phyloP scores from a whole-genome alignment of 2,329 filamentous ascomycete genomes.

The Zymoseptoria crescenta region DNA sequence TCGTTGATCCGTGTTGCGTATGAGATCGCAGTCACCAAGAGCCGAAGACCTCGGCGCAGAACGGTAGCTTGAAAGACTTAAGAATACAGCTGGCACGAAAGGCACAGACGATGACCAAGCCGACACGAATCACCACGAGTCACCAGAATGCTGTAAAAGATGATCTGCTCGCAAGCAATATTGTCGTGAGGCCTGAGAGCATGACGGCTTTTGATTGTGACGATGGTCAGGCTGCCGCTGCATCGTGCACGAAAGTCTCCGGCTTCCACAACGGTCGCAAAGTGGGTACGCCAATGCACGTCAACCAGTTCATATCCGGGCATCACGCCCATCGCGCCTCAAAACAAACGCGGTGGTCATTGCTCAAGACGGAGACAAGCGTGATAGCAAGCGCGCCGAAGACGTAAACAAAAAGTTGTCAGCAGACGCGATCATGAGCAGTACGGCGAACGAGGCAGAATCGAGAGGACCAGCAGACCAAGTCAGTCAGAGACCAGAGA shows the following conservation, averaged over 20 bases:
- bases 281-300: neutral
- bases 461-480: neutral
- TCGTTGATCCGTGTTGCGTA: neutral
- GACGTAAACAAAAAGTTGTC: slow-evolving; percentile 12
- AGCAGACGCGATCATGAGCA: neutral
- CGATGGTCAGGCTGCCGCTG: too few species aligned
- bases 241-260: neutral
- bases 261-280: neutral
- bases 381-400: slow-evolving; percentile 1
- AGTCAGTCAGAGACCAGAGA: neutral
- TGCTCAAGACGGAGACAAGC: slow-evolving; percentile 3
- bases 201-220: too few species aligned
- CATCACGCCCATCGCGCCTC: neutral
- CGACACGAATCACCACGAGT: neutral
- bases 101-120: neutral
- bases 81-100: neutral
- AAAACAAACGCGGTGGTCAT: slow-evolving; percentile 18
- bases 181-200: too few species aligned
- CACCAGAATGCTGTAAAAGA: neutral
- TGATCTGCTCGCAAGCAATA: neutral
- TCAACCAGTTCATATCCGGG: neutral
- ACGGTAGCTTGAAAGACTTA: neutral
- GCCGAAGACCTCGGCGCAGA: neutral
- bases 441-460: neutral
- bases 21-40: neutral